phyloP scores from a whole-genome alignment of 208 protist genomes.

The Perkinsela sp. region DNA sequence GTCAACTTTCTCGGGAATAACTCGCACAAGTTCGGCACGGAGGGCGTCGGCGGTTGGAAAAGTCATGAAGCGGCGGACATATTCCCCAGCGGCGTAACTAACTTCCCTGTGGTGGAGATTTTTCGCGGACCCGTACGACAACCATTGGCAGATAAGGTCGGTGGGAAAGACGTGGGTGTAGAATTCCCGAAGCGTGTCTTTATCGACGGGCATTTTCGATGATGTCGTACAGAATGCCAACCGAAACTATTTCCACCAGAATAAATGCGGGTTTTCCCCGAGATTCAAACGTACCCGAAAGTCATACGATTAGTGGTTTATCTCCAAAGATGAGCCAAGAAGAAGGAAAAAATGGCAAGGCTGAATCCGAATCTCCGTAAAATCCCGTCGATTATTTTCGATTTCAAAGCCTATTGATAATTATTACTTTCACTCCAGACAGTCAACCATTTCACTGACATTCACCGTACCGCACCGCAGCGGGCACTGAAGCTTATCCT shows the following conservation, averaged over 20 bases:
- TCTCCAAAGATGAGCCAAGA: too few species aligned
- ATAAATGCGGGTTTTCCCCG: too few species aligned
- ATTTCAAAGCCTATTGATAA: too few species aligned
- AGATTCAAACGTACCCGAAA: too few species aligned
- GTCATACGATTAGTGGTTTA: too few species aligned
- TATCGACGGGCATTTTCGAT: background rate
- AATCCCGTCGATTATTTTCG: too few species aligned
- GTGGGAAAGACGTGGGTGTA: slow-evolving; percentile 57
- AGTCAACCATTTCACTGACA: background rate
- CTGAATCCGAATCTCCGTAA: too few species aligned
- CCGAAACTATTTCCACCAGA: too few species aligned
- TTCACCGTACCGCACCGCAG: background rate
- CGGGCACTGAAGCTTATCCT: background rate
- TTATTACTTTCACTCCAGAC: too few species aligned
- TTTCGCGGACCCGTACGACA: slow-evolving; percentile 20
- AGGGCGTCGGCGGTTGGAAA: slow-evolving; percentile 30
- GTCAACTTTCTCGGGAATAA: slow-evolving; percentile 57
- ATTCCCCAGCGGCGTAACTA: slow-evolving; percentile 55
- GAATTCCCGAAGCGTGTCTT: slow-evolving; percentile 30
- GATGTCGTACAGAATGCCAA: background rate
- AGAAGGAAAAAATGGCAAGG: too few species aligned
- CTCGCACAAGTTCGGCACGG: slow-evolving; percentile 26
- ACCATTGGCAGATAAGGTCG: slow-evolving; percentile 31
- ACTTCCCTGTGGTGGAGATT: slow-evolving; percentile 52
- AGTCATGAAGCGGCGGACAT: slow-evolving; percentile 53